Conservation (phyloP, 305 asterid genomes). For the Rubia tinctorum region DNA sequence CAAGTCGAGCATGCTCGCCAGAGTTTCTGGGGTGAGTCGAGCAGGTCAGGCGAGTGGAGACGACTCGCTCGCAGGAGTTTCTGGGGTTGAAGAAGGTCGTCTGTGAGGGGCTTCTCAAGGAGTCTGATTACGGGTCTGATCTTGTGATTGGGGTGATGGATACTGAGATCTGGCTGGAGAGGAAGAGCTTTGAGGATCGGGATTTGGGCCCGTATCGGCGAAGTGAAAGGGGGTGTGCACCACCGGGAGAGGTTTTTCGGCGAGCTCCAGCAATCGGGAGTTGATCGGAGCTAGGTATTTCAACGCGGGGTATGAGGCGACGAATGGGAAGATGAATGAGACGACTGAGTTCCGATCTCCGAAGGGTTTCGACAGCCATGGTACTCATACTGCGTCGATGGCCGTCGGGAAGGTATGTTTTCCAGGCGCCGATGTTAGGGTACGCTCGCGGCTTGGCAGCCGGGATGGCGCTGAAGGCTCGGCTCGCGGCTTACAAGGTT, state of each 20-base stretch:
- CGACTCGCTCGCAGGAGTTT: slow-evolving; percentile 89
- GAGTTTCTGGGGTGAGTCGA: slow-evolving; percentile 86
- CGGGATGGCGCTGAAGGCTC: slow-evolving; percentile 95
- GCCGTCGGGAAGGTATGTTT: slow-evolving; percentile 91
- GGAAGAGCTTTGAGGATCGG: slow-evolving; percentile 68
- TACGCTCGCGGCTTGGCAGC: slow-evolving; percentile 89
- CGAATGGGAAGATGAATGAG: slow-evolving; percentile 79
- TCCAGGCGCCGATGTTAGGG: slow-evolving; percentile 73
- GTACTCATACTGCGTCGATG: slow-evolving; percentile 94
- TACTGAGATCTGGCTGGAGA: slow-evolving; percentile 98
- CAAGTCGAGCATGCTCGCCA: slow-evolving; percentile 50
- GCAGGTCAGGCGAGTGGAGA: slow-evolving; percentile 62
- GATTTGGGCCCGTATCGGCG: slow-evolving; percentile 58
- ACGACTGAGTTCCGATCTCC: no score
- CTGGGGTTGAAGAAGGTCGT: slow-evolving; percentile 61
- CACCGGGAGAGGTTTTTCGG: slow-evolving; percentile 49
- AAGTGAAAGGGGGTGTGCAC: slow-evolving; percentile 75
- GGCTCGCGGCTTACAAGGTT: slow-evolving; percentile 80
- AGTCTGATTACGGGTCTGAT: slow-evolving; percentile 86
- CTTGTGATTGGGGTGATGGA: slow-evolving; percentile 82
- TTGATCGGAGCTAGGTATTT: slow-evolving; percentile 81
- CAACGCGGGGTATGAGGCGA: slow-evolving; percentile 64
- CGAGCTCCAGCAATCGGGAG: slow-evolving; percentile 63
- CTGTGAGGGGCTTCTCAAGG: slow-evolving; percentile 59
- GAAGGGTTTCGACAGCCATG: slow-evolving; percentile 90